Percentiles rank a stretch among this genome's conserved stretches.
Evolutionary conservation across 1,139 yeast genomes (phyloP).

Genomic region (Tardiomyces depauwii): DNA sequence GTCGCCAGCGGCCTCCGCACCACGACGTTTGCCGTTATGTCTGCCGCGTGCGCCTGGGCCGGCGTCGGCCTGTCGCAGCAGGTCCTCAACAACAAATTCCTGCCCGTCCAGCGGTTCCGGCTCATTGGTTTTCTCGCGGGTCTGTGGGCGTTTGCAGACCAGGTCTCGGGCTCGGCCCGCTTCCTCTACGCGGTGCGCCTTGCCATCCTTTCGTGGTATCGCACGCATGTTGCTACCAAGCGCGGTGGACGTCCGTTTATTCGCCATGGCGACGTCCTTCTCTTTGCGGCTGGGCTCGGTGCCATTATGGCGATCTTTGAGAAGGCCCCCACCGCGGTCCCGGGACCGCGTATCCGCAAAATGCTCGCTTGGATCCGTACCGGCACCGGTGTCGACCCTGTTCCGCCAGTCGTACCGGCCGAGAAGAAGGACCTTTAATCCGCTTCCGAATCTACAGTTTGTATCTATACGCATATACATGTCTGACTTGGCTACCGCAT

Average conservation of each 20-base stretch:
- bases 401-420: no score
- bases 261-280: conserved; percentile 21
- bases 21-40: conserved; percentile 26
- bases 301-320: conserved; percentile 25
- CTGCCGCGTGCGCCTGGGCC: conserved; percentile 29
- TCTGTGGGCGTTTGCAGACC: conserved; percentile 30
- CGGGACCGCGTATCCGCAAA: conserved; percentile 24
- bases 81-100: conserved; percentile 19
- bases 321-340: conserved; percentile 23
- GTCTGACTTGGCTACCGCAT: no score
- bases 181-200: conserved; percentile 26
- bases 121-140: conserved; percentile 31
- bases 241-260: conserved; percentile 14
- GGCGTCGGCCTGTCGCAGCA: conserved; percentile 29
- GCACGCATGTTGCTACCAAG: conserved; percentile 19
- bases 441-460: no score
- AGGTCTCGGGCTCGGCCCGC: conserved; percentile 24
- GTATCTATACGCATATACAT: no score
- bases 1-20: conserved; percentile 14
- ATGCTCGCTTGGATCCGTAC: conserved; percentile 20
- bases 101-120: conserved; percentile 26
- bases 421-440: background rate
- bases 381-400: background rate
- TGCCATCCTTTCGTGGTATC: conserved; percentile 29
- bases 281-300: conserved; percentile 26